These are phyloP conservation scores for Adenanthera pavonina DNA, from an alignment of 306 rosid genomes.

Conservation along the genomic window DNA sequence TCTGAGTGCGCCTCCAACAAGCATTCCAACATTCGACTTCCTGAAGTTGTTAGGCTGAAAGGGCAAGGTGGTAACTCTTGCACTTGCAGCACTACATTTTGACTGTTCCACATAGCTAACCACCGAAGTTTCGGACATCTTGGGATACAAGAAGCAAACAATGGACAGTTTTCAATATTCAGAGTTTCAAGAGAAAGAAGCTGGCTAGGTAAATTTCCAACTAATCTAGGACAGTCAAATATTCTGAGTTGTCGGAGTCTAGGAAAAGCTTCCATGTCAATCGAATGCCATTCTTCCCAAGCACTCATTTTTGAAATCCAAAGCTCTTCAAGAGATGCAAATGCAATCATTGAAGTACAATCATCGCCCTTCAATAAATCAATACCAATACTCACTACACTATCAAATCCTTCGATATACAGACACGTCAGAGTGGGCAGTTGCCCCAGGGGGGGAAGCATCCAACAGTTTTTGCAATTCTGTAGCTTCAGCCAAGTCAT, in stretches of 20 bases:
- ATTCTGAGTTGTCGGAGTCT: not conserved
- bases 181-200: not conserved
- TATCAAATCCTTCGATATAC: not conserved
- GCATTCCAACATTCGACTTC: not conserved
- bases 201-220: not conserved
- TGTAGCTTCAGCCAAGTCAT: not conserved
- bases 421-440: slow-evolving; percentile 1
- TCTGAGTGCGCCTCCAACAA: no score
- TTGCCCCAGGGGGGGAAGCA: slow-evolving; percentile 29
- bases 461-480: not conserved
- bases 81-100: not conserved
- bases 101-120: not conserved
- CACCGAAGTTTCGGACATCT: not conserved
- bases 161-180: not conserved
- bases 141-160: not conserved
- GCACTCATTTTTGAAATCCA: not conserved
- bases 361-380: slow-evolving; percentile 10
- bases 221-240: not conserved
- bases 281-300: not conserved
- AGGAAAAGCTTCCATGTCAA: slow-evolving; percentile 2
- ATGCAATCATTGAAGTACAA: not conserved
- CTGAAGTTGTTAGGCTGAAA: not conserved
- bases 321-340: not conserved
- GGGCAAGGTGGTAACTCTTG: not conserved
- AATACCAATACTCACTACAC: not conserved